phyloP scores from a whole-genome alignment of 495 filamentous ascomycete species.

The Staphylotrichum tortipilum region DNA sequence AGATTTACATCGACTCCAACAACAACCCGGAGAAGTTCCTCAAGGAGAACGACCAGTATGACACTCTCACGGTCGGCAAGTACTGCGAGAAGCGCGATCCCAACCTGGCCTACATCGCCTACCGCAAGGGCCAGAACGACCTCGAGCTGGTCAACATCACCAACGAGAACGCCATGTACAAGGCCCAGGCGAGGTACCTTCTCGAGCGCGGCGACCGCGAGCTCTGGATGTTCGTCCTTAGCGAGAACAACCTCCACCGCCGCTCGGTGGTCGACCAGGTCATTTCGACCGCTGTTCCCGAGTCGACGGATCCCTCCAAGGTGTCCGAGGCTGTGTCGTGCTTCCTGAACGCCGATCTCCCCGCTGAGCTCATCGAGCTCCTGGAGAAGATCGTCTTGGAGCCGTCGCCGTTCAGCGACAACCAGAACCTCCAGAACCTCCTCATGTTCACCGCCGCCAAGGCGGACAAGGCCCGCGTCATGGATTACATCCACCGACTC shows the following conservation, averaged over 20 bases:
- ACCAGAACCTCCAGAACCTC: constrained; percentile 89
- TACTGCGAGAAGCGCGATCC: constrained; percentile 99
- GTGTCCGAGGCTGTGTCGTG: constrained; percentile 91
- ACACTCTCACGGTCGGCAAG: constrained; percentile 85
- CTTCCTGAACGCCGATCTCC: constrained; percentile 83
- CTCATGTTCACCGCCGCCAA: constrained; percentile 96
- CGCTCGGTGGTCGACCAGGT: constrained; percentile 93
- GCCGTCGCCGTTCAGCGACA: constrained; percentile 94
- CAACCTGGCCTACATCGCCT: constrained; percentile 92
- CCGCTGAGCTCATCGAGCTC: constrained; percentile 90
- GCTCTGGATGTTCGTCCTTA: constrained; percentile 91
- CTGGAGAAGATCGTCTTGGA: constrained; percentile 99
- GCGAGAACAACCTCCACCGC: constrained; percentile 88
- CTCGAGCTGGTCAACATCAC: constrained; percentile 95
- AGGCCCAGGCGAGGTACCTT: constrained; percentile 89
- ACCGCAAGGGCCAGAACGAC: constrained; percentile 94
- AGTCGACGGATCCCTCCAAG: constrained; percentile 87
- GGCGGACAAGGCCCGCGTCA: constrained; percentile 88
- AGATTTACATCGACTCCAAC: constrained; percentile 99
- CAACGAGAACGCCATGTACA: constrained; percentile 99
- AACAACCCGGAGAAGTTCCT: constrained; percentile 98
- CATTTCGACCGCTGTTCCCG: constrained; percentile 91
- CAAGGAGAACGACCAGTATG: constrained; percentile 96
- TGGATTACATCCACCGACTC: constrained; percentile 93
- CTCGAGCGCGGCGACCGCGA: constrained; percentile 82